phyloP scores from a whole-genome alignment of 2,329 filamentous ascomycete genomes.

The Xylaria sp. region DNA sequence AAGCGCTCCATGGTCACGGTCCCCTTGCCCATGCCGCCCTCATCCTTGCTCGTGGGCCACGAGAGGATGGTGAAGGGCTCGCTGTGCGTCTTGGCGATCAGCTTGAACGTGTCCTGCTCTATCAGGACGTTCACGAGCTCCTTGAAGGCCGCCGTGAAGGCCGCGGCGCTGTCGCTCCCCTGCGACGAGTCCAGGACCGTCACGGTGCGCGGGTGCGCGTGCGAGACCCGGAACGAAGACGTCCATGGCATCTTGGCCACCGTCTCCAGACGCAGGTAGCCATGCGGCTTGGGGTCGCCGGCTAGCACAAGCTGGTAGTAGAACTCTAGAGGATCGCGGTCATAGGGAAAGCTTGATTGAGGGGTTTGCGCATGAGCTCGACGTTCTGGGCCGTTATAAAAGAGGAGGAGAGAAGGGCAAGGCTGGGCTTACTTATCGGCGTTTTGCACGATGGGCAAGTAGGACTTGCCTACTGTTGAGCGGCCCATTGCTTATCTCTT shows the following conservation, averaged over 20 bases:
- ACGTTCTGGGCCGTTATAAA: too few species aligned
- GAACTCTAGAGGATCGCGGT: constrained; percentile 45
- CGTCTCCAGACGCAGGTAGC: constrained; percentile 60
- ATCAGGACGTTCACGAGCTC: constrained; percentile 48
- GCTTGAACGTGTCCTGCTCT: constrained; percentile 48
- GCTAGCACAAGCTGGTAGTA: constrained; percentile 61
- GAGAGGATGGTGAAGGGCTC: constrained; percentile 52
- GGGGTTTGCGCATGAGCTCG: constrained; percentile 14
- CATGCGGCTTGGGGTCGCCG: constrained; percentile 59
- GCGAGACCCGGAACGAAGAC: constrained; percentile 49
- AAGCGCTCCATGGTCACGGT: constrained; percentile 53
- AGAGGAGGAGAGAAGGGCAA: background rate
- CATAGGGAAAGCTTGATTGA: constrained; percentile 58
- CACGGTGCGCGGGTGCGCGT: constrained; percentile 47
- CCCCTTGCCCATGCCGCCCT: constrained; percentile 1
- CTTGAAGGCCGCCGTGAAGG: constrained; percentile 49
- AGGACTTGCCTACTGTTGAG: constrained; percentile 35
- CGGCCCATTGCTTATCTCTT: constrained; percentile 27
- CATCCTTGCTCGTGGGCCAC: constrained; percentile 35
- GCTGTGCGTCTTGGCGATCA: constrained; percentile 49
- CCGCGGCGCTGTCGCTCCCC: constrained; percentile 43
- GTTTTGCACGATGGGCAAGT: constrained; percentile 39
- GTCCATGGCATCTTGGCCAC: constrained; percentile 61
- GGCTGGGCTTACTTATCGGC: constrained; percentile 36
- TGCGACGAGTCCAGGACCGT: constrained; percentile 47